Evolutionary conservation across 768 basidiomycete species (phyloP).

Genomic region (Lactarius pseudohatsudake): DNA sequence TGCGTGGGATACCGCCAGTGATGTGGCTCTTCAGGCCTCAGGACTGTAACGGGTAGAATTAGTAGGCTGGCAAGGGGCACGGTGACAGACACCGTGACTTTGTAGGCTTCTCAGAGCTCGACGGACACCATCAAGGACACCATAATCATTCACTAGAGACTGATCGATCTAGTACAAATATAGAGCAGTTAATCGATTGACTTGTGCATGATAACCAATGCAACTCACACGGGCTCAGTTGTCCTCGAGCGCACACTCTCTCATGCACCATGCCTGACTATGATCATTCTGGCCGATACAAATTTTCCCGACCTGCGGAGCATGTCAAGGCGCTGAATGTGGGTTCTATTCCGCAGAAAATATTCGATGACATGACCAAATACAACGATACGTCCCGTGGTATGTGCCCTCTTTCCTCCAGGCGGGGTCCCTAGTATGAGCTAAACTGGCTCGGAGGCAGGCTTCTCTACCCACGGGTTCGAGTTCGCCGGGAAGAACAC

Average conservation of each 20-base stretch:
- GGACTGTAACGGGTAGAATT: too few relatives aligned
- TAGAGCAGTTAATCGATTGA: not conserved
- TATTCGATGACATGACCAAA: conserved; percentile 39
- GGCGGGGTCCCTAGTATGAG: not conserved
- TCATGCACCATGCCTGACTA: conserved; percentile 7
- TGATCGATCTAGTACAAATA: too few relatives aligned
- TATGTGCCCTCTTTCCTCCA: conserved; percentile 10
- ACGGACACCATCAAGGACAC: too few relatives aligned
- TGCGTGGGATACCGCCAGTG: too few relatives aligned
- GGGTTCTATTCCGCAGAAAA: conserved; percentile 36
- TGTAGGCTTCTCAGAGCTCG: too few relatives aligned
- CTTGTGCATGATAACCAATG: not conserved
- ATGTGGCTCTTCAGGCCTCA: too few relatives aligned
- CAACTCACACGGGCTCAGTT: not conserved
- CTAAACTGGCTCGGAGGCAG: not conserved
- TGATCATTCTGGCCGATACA: conserved; percentile 30
- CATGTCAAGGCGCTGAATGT: conserved; percentile 44
- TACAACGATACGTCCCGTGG: conserved; percentile 44
- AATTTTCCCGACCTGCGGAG: conserved; percentile 39
- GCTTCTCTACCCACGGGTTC: conserved; percentile 10
- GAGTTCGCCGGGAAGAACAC: conserved; percentile 16
- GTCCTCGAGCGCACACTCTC: not conserved
- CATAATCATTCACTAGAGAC: too few relatives aligned
- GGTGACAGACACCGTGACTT: too few relatives aligned
- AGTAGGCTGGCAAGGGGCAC: too few relatives aligned